These are phyloP conservation scores for Candida railenensis DNA, from an alignment of 805 yeast genomes.

Conservation along the genomic window DNA sequence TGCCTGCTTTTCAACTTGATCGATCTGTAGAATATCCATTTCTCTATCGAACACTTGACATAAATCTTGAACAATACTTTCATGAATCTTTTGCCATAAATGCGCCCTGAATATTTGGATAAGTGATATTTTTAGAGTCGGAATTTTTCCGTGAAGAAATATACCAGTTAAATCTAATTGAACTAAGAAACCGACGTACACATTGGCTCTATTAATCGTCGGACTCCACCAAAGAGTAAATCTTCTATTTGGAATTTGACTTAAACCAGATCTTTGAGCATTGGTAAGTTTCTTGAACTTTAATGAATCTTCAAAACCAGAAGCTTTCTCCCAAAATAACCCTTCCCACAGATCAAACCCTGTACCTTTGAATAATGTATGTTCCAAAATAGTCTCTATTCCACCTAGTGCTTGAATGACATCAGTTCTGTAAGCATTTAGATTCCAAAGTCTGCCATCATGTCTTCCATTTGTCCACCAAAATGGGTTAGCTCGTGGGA, in stretches of 20 bases:
- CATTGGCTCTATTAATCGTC: constrained; percentile 95
- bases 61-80: constrained; percentile 86
- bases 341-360: constrained; percentile 99
- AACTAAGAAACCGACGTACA: constrained; percentile 94
- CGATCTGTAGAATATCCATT: constrained; percentile 78
- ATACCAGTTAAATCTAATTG: constrained; percentile 96
- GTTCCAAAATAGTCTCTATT: constrained; percentile 92
- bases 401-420: constrained; percentile 98
- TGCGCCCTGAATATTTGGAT: constrained; percentile 97
- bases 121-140: constrained; percentile 90
- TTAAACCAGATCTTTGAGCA: constrained; percentile 95
- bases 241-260: constrained; percentile 96
- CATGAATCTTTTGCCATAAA: constrained; percentile 98
- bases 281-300: constrained; percentile 93
- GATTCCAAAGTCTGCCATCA: constrained; percentile 95
- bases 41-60: constrained; percentile 92
- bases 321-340: constrained; percentile 95
- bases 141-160: constrained; percentile 95
- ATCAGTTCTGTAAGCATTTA: constrained; percentile 89
- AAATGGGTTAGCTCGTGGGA: constrained; percentile 78
- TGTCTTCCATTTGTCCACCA: constrained; percentile 96
- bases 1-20: constrained; percentile 82
- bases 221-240: constrained; percentile 99
- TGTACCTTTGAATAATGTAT: constrained; percentile 91
- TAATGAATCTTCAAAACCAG: constrained; percentile 95